These are phyloP conservation scores for Ascodesmis nigricans DNA, from an alignment of 495 filamentous ascomycete genomes.

Conservation along the genomic window DNA sequence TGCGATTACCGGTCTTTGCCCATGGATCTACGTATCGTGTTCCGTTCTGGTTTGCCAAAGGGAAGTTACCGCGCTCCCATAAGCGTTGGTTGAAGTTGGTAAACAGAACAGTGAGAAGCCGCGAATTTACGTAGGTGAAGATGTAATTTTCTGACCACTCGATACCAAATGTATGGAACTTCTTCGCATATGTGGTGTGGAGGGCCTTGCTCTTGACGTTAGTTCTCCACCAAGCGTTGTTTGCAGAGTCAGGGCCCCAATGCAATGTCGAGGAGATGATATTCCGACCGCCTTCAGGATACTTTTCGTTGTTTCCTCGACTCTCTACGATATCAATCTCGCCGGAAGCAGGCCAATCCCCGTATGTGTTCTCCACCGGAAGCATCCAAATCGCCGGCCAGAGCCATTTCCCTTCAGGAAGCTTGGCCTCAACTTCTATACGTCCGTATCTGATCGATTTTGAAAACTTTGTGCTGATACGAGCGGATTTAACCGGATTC, in stretches of 20 bases:
- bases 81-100: constrained; percentile 49
- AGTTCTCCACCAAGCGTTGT: constrained; percentile 55
- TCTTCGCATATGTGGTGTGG: constrained; percentile 48
- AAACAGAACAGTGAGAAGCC: constrained; percentile 58
- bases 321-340: constrained; percentile 69
- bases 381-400: constrained; percentile 92
- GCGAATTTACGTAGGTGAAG: constrained; percentile 65
- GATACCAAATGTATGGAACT: constrained; percentile 52
- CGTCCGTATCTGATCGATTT: constrained; percentile 59
- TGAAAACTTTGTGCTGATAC: constrained; percentile 48
- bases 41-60: constrained; percentile 42
- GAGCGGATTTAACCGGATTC: constrained; percentile 55
- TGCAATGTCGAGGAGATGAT: constrained; percentile 61
- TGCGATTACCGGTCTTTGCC: constrained; percentile 36
- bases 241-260: constrained; percentile 44
- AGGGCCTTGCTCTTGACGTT: constrained; percentile 53
- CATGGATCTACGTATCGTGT: constrained; percentile 44
- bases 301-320: constrained; percentile 57
- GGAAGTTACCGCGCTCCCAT: constrained; percentile 57
- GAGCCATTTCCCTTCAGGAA: constrained; percentile 63
- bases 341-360: constrained; percentile 57
- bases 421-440: constrained; percentile 52
- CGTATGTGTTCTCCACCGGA: constrained; percentile 49
- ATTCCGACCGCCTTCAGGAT: constrained; percentile 56
- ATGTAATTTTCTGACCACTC: constrained; percentile 80